phyloP scores from a whole-genome alignment of 225 moss, liverwort and hornwort genomes.

The Pleurozium schreberi region DNA sequence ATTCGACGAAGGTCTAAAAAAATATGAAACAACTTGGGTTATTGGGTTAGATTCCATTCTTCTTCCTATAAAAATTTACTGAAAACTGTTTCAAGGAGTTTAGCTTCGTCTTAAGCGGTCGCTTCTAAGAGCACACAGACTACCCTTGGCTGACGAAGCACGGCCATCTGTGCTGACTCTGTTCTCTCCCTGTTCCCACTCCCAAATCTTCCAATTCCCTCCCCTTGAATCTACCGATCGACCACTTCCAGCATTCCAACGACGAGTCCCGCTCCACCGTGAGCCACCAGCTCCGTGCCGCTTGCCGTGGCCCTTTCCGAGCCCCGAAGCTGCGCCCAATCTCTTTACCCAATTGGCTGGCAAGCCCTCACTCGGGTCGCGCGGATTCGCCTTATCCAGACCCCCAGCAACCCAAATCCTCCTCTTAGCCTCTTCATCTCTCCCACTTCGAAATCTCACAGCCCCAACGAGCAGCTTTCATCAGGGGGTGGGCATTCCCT shows the following conservation, averaged over 20 bases:
- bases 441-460: not conserved
- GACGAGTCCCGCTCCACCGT: not conserved
- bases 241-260: not conserved
- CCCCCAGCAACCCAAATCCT: not conserved
- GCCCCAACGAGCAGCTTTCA: not conserved
- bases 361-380: not conserved
- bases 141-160: not conserved
- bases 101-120: no score
- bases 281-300: not conserved
- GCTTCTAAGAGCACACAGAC: no score
- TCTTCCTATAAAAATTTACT: no score
- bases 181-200: no score
- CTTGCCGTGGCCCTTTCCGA: not conserved
- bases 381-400: slow-evolving; percentile 19
- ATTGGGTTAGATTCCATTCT: no score
- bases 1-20: no score
- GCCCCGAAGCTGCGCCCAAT: not conserved
- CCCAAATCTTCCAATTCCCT: not conserved
- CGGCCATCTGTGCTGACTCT: not conserved
- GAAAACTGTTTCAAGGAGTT: no score
- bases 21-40: no score
- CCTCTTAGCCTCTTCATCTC: not conserved
- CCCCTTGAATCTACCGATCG: not conserved
- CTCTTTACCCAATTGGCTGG: not conserved
- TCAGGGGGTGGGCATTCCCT: not conserved